A percentile compares a stretch with the other conserved stretches of the same genome.
Conservation (phyloP, 2,329 filamentous ascomycete species). For the Didymella pomorum region DNA sequence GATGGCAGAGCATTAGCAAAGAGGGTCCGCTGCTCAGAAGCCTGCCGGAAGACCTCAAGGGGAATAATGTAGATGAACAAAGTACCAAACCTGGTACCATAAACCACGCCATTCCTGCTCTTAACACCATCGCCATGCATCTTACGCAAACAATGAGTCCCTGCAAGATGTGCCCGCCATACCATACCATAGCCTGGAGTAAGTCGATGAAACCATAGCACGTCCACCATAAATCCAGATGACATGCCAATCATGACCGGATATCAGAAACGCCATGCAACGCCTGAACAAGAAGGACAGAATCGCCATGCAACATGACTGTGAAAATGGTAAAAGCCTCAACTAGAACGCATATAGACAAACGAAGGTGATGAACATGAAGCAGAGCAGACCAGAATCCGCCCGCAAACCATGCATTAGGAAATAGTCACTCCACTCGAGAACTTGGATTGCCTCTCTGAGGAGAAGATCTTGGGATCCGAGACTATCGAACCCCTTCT, state of each 20-base stretch:
- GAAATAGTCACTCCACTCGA: slow-evolving; percentile 17
- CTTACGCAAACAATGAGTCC: slow-evolving; percentile 14
- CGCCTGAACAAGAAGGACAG: slow-evolving; percentile 27
- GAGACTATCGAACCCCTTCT: slow-evolving; percentile 36
- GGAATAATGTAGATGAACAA: slow-evolving; percentile 18
- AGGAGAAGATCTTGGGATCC: slow-evolving; percentile 19
- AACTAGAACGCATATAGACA: slow-evolving; percentile 33
- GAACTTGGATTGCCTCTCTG: background rate
- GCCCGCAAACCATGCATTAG: slow-evolving; percentile 38
- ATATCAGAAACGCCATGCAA: slow-evolving; percentile 27
- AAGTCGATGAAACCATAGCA: slow-evolving; percentile 15
- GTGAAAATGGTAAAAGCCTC: background rate
- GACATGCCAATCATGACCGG: slow-evolving; percentile 24
- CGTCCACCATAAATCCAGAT: slow-evolving; percentile 14
- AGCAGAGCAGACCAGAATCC: slow-evolving; percentile 25
- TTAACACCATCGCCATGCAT: slow-evolving; percentile 20
- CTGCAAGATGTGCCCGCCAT: slow-evolving; percentile 11
- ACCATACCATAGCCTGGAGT: slow-evolving; percentile 11
- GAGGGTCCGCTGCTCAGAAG: slow-evolving; percentile 14
- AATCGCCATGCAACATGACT: slow-evolving; percentile 30
- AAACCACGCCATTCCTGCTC: slow-evolving; percentile 19
- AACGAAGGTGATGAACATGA: slow-evolving; percentile 27
- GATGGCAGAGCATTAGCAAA: slow-evolving; percentile 17
- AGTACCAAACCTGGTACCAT: slow-evolving; percentile 26
- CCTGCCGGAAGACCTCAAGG: slow-evolving; percentile 10